Evolutionary conservation across 176 grass and related monocot genomes (phyloP).

Genomic region (Paspalum vaginatum): DNA sequence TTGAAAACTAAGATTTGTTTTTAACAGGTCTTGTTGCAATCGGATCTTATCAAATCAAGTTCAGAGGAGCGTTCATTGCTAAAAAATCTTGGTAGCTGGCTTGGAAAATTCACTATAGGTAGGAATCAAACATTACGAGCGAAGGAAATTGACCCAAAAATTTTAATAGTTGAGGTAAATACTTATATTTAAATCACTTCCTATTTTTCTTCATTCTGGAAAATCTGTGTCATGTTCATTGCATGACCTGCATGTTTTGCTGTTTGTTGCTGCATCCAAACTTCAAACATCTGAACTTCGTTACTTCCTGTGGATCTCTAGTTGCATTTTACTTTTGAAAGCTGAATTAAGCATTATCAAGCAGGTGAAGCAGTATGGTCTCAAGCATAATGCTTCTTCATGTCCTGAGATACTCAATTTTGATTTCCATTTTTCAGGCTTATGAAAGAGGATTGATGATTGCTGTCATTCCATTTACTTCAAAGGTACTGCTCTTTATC

Average conservation of each 20-base stretch:
- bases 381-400: slow-evolving; percentile 18
- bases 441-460: slow-evolving; percentile 98
- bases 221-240: slow-evolving; percentile 5
- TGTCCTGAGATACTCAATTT: slow-evolving; percentile 30
- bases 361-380: no score
- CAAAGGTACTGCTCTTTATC: slow-evolving; percentile 70
- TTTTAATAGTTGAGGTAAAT: slow-evolving; percentile 87
- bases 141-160: slow-evolving; percentile 97
- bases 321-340: slow-evolving; percentile 20
- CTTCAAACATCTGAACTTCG: slow-evolving; percentile 6
- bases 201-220: slow-evolving; percentile 21
- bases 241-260: neutral
- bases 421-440: slow-evolving; percentile 59
- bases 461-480: slow-evolving; percentile 94
- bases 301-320: neutral
- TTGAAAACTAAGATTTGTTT: slow-evolving; percentile 16
- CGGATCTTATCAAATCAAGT: slow-evolving; percentile 98
- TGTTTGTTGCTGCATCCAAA: slow-evolving; percentile 27
- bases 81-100: slow-evolving; percentile 99
- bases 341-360: no score
- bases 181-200: neutral
- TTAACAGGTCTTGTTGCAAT: slow-evolving; percentile 77
- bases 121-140: slow-evolving; percentile 89
- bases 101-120: slow-evolving; percentile 95
- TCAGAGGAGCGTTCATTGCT: slow-evolving; percentile 95